Percentiles rank a stretch among this genome's conserved stretches.
phyloP scores from a whole-genome alignment of 495 filamentous ascomycete genomes.

The Penicillium flavigenum region DNA sequence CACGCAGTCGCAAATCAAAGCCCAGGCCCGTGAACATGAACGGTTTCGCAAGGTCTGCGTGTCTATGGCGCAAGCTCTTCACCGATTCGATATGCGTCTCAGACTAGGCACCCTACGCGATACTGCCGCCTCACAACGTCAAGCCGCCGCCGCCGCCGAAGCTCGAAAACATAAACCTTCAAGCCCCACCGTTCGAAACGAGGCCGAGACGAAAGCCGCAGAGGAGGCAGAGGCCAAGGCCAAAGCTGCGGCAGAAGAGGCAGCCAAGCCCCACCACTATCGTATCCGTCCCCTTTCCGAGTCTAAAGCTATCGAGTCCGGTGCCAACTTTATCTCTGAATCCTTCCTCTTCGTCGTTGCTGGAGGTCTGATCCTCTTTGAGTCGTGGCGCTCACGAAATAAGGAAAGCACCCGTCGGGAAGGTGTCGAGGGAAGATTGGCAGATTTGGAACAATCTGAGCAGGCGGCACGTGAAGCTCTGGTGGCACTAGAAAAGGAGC shows the following conservation, averaged over 20 bases:
- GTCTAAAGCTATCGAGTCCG: constrained; percentile 90
- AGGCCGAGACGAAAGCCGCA: constrained; percentile 66
- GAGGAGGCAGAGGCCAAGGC: constrained; percentile 51
- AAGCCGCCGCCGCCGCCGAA: constrained; percentile 50
- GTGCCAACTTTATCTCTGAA: constrained; percentile 93
- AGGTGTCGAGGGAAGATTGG: constrained; percentile 68
- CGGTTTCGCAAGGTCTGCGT: constrained; percentile 75
- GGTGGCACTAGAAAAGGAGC: constrained; percentile 65
- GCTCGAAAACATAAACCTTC: constrained; percentile 62
- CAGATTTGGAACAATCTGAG: constrained; percentile 64
- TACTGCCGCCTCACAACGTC: constrained; percentile 56
- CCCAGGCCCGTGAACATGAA: constrained; percentile 91
- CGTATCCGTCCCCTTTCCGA: constrained; percentile 80
- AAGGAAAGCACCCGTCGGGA: constrained; percentile 78
- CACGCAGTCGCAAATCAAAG: constrained; percentile 83
- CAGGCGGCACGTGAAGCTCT: constrained; percentile 57
- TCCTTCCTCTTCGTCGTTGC: constrained; percentile 84
- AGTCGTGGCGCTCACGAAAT: constrained; percentile 68
- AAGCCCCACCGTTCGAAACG: constrained; percentile 75
- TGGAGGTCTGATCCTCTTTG: constrained; percentile 73
- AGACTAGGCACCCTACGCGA: constrained; percentile 84
- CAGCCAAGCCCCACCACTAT: constrained; percentile 44
- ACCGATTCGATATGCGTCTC: constrained; percentile 91
- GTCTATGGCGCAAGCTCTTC: constrained; percentile 78
- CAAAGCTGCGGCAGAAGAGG: constrained; percentile 52